phyloP scores from a whole-genome alignment of 208 protist genomes.

The Willaertia magna region DNA sequence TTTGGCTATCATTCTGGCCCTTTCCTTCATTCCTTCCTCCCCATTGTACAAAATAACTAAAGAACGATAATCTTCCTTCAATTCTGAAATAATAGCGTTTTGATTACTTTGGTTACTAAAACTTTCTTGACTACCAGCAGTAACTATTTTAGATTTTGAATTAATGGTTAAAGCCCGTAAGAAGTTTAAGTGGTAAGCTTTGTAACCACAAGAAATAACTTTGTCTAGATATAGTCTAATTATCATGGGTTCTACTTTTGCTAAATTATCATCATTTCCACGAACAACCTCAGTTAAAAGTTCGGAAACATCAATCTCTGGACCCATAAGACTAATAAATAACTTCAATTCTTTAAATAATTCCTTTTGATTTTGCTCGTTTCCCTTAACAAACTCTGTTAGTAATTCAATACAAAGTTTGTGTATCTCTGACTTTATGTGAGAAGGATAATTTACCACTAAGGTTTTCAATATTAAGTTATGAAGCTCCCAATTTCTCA shows the following conservation, averaged over 20 bases:
- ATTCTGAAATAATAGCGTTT: not conserved
- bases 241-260: not conserved
- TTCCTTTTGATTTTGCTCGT: not conserved
- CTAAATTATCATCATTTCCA: not conserved
- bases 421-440: not conserved
- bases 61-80: not conserved
- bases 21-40: not conserved
- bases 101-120: not conserved
- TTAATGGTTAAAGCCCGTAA: not conserved
- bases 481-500: not conserved
- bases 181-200: not conserved
- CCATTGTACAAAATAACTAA: not conserved
- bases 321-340: not conserved
- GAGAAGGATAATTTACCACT: not conserved
- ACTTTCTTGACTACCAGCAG: not conserved
- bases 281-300: not conserved
- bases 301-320: not conserved
- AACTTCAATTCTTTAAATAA: not conserved
- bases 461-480: not conserved
- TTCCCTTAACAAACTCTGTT: not conserved
- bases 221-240: not conserved
- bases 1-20: not conserved
- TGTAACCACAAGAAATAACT: not conserved
- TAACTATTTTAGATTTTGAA: not conserved
- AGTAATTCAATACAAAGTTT: not conserved